These are phyloP conservation scores for Pigoraptor vietnamica DNA, from an alignment of 78 protist species.

Conservation along the genomic window DNA sequence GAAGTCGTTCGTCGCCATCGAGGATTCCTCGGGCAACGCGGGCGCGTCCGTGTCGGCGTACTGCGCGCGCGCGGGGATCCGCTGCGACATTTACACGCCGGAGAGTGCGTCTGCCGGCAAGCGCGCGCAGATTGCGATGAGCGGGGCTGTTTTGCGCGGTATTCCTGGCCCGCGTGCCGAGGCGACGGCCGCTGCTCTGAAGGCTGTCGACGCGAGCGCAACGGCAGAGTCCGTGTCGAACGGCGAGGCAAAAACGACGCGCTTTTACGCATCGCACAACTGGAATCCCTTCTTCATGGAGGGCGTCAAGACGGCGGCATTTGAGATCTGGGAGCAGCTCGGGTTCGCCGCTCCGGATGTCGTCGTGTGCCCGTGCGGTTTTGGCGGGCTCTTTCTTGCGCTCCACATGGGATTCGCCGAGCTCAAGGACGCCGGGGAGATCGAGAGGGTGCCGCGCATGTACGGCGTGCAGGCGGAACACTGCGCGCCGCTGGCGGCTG, in stretches of 20 bases:
- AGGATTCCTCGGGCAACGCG: slow-evolving; percentile 13
- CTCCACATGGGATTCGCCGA: background rate
- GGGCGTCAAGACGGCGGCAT: slow-evolving; percentile 13
- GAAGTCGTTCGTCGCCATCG: too few species aligned
- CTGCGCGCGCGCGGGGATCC: background rate
- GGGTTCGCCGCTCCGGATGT: slow-evolving; percentile 14
- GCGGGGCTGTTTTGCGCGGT: background rate
- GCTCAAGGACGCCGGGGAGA: slow-evolving; percentile 6
- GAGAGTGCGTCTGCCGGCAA: background rate
- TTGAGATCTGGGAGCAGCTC: slow-evolving; percentile 18
- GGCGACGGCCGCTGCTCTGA: slow-evolving; percentile 1
- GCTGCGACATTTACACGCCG: background rate
- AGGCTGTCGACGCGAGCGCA: too few species aligned
- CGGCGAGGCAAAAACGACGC: background rate
- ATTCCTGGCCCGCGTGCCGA: background rate
- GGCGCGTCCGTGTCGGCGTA: slow-evolving; percentile 5
- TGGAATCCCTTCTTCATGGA: slow-evolving; percentile 18
- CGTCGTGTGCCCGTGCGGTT: background rate
- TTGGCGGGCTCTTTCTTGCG: background rate
- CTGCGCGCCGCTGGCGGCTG: background rate
- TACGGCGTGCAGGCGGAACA: background rate
- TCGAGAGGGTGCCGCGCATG: background rate
- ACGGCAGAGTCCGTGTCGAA: too few species aligned
- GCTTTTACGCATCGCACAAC: slow-evolving; percentile 1
- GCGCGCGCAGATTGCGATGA: background rate